Evolutionary conservation across 139 green algal genomes (phyloP).

Genomic region (Chlorella sp.): DNA sequence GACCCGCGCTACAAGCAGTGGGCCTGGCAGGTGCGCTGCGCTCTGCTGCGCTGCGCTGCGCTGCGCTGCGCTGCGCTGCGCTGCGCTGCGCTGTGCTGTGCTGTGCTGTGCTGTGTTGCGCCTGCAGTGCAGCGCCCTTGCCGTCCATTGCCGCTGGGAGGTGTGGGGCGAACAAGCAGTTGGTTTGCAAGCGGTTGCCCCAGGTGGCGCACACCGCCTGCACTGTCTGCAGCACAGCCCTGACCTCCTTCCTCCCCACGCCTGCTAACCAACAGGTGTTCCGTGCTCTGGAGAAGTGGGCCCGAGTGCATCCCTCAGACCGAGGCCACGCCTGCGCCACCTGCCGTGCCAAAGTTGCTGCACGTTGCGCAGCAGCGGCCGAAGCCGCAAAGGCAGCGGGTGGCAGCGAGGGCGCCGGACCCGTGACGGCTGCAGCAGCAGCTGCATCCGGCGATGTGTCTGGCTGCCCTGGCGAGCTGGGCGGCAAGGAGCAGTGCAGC

Average conservation of each 20-base stretch:
- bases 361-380: not conserved
- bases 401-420: not conserved
- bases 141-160: no score
- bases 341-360: not conserved
- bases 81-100: no score
- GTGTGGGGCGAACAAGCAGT: no score
- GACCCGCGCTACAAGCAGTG: conserved; percentile 23
- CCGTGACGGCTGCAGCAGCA: not conserved
- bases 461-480: not conserved
- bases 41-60: no score
- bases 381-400: not conserved
- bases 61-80: no score
- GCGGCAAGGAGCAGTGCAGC: not conserved
- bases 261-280: not conserved
- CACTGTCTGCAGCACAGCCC: no score
- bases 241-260: not conserved
- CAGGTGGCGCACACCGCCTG: no score
- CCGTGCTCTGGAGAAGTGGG: conserved; percentile 7
- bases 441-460: not conserved
- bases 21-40: not conserved
- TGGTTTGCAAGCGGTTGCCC: no score
- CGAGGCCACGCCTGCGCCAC: not conserved
- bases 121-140: no score
- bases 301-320: not conserved
- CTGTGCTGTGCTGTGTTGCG: no score